Conservation (phyloP, 2,329 filamentous ascomycete genomes). For the Aspergillus glaucus region DNA sequence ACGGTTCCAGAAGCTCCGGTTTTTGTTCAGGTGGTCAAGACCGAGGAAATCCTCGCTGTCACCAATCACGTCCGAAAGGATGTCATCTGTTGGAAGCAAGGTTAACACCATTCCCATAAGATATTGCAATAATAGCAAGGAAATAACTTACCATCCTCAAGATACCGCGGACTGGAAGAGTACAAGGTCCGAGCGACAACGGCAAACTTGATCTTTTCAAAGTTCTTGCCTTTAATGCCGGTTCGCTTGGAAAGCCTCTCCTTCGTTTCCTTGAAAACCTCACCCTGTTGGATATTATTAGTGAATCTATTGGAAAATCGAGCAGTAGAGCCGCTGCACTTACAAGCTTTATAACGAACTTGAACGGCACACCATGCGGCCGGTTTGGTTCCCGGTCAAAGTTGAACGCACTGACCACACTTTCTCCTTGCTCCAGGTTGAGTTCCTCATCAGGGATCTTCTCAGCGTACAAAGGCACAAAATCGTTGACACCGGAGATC, state of each 20-base stretch:
- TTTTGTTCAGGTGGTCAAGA: slow-evolving; percentile 59
- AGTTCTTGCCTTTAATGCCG: slow-evolving; percentile 93
- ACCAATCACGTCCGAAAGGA: slow-evolving; percentile 56
- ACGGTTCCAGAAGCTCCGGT: slow-evolving; percentile 52
- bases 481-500: slow-evolving; percentile 82
- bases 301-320: background rate
- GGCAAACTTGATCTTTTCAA: slow-evolving; percentile 97
- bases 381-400: slow-evolving; percentile 86
- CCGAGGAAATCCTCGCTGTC: slow-evolving; percentile 71
- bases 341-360: slow-evolving; percentile 77
- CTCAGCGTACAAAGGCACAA: slow-evolving; percentile 74
- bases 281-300: slow-evolving; percentile 50
- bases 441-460: slow-evolving; percentile 65
- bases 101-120: background rate
- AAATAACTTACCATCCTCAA: slow-evolving; percentile 70
- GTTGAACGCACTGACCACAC: slow-evolving; percentile 76
- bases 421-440: slow-evolving; percentile 56
- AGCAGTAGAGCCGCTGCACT: slow-evolving; percentile 23
- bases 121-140: background rate
- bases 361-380: slow-evolving; percentile 83
- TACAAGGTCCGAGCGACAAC: slow-evolving; percentile 65
- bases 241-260: slow-evolving; percentile 89
- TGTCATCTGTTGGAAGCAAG: slow-evolving; percentile 33
- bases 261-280: slow-evolving; percentile 85
- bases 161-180: slow-evolving; percentile 70